phyloP scores from a whole-genome alignment of 2,329 filamentous ascomycete species.

The Cryoendolithus antarcticus region DNA sequence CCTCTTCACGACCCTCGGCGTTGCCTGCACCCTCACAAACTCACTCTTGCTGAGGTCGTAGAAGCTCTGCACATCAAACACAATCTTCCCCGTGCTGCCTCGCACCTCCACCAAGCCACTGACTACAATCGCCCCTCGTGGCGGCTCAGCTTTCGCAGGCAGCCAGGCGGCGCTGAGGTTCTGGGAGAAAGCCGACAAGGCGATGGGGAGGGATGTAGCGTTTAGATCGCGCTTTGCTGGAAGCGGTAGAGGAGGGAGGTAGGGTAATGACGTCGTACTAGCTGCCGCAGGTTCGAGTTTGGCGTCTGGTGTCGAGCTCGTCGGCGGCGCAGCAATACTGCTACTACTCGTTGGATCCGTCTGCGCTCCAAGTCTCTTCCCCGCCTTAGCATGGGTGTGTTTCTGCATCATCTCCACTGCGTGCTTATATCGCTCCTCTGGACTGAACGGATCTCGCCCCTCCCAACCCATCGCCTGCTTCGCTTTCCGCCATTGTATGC shows the following conservation, averaged over 20 bases:
- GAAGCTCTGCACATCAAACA: constrained; percentile 31
- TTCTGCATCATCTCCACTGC: constrained; percentile 19
- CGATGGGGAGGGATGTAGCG: constrained; percentile 17
- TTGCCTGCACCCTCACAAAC: constrained; percentile 23
- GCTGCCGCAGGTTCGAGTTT: not conserved
- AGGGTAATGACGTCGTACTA: too few relatives aligned
- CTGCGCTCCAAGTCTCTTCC: not conserved
- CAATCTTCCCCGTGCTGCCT: constrained; percentile 29
- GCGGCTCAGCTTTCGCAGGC: constrained; percentile 23
- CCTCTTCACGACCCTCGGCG: constrained; percentile 19
- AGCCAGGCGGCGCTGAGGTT: constrained; percentile 19
- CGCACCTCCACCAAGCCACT: constrained; percentile 34
- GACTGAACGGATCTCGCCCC: constrained; percentile 18
- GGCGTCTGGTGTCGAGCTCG: too few relatives aligned
- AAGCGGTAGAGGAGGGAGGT: constrained; percentile 12
- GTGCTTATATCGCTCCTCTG: constrained; percentile 19
- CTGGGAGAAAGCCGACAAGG: constrained; percentile 15
- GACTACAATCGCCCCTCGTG: constrained; percentile 34
- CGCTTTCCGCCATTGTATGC: constrained; percentile 23
- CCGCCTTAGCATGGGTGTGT: constrained; percentile 11
- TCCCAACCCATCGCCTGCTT: constrained; percentile 26
- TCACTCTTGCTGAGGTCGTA: constrained; percentile 33
- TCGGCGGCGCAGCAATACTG: too few relatives aligned
- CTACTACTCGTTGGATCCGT: too few relatives aligned
- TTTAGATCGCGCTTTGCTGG: constrained; percentile 5